Evolutionary conservation across 1,139 yeast genomes (phyloP), one percentile per base, ranked within the genome.

Genomic region (Trichomonascaceae sp.): DNA sequence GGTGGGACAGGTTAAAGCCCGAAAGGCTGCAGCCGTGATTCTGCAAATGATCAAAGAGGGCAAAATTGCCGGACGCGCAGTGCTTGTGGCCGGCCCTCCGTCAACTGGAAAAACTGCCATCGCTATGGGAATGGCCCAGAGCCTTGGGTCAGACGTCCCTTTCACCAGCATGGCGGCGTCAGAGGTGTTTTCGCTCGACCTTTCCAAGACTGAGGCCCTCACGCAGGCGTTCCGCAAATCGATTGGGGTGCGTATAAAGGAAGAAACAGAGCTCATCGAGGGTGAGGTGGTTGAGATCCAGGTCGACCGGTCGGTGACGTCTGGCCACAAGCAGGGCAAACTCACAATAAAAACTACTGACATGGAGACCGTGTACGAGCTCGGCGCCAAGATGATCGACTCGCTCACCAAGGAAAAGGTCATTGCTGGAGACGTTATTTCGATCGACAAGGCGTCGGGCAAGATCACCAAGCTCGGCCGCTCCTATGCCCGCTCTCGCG

Each of bases 231-330:
- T 89, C 64, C 71, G 99, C 56, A 87, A 82, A 52, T 77, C 93
- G 16, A 89, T 92, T 56, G 99, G 98, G 31, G 82, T 92, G 43
- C 76, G 79, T 52, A 92, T 92, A 56, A 85, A 82, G 57, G 98
- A 92, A 59, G 97, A 89, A 56, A 87, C 96, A 4, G 98, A 92
- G 57, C 71, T 92, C 40, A 87, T 92, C 46, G 97, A 89, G 59
- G 99, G 99, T 54, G 99, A 92, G 60, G 98, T 92, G 32, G 97
- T 92, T 27, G 99, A 89, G 59, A 84, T 89, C 53, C 97, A 87
- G 62, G 87, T 92, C 46, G 99, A 89, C 59, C 74, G 97, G 54
- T 81, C 95, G 13, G 72, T 92, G 41, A 81, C 96, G 13, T 97
- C 97, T 26, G 98, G 98, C 37, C 96, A 85, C 61, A 89, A 89